These are phyloP conservation scores for Phytophthora pistaciae DNA, from an alignment of 352 stramenopile species.

Conservation along the genomic window DNA sequence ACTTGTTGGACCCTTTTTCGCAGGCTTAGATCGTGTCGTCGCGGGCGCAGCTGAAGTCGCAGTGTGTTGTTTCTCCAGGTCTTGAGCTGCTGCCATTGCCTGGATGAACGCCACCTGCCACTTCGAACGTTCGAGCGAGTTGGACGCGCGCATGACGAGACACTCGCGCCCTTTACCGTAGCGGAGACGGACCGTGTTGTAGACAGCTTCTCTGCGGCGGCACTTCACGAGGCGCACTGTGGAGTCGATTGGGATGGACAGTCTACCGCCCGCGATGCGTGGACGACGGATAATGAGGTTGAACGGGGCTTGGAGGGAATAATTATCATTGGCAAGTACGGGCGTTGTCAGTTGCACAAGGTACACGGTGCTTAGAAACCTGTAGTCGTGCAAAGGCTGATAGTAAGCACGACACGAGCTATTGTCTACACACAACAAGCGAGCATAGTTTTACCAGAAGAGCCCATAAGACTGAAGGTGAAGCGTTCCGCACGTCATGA, in stretches of 20 bases:
- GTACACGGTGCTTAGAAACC: conserved; percentile 26
- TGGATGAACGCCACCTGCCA: conserved; percentile 23
- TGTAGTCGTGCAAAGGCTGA: not conserved
- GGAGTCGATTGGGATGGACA: conserved; percentile 28
- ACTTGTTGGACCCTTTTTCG: not conserved
- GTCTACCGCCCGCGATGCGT: conserved; percentile 15
- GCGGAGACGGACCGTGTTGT: conserved; percentile 27
- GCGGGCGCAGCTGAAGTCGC: not conserved
- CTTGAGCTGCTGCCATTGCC: conserved; percentile 19
- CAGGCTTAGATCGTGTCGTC: no score
- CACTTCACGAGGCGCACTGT: conserved; percentile 26
- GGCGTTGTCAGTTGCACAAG: conserved; percentile 7
- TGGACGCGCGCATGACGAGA: conserved; percentile 12
- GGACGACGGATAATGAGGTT: conserved; percentile 21
- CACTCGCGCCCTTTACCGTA: conserved; percentile 14
- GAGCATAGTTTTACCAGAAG: not conserved
- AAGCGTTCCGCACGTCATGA: not conserved
- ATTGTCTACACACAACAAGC: not conserved
- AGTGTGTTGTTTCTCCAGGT: not conserved
- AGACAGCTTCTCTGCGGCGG: conserved; percentile 8
- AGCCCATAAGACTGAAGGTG: not conserved
- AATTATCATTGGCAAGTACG: not conserved
- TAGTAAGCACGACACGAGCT: not conserved
- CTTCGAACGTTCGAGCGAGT: conserved; percentile 26
- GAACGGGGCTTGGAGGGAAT: conserved; percentile 12